phyloP scores from a whole-genome alignment of 352 stramenopile species.

The Discostella stelligera region DNA sequence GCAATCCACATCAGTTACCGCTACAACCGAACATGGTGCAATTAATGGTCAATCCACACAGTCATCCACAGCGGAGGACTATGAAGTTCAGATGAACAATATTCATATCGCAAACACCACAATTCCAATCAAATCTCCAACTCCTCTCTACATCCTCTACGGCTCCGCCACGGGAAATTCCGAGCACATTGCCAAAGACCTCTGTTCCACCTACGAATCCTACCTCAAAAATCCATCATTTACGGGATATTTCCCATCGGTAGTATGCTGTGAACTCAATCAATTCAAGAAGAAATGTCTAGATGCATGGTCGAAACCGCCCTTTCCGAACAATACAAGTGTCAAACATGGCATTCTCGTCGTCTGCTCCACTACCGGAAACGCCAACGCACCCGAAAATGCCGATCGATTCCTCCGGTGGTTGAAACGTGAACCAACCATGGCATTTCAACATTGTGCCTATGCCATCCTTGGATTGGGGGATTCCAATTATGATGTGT shows the following conservation, averaged over 20 bases:
- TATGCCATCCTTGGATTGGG: constrained; percentile 89
- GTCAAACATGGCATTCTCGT: constrained; percentile 78
- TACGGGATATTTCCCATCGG: constrained; percentile 40
- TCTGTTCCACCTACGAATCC: constrained; percentile 34
- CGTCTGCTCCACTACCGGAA: constrained; percentile 90
- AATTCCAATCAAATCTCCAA: constrained; percentile 24
- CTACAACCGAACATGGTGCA: background rate
- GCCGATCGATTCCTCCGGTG: constrained; percentile 89
- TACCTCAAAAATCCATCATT: constrained; percentile 24
- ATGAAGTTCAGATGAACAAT: background rate
- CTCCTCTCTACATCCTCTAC: constrained; percentile 59
- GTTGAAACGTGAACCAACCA: constrained; percentile 78
- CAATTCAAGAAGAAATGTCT: constrained; percentile 59
- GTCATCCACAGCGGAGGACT: background rate
- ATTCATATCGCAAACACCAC: background rate
- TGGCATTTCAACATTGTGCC: constrained; percentile 75
- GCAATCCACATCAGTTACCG: background rate
- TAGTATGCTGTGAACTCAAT: constrained; percentile 56
- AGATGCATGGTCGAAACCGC: constrained; percentile 24
- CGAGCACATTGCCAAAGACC: constrained; percentile 67
- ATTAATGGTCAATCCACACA: background rate
- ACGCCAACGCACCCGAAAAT: constrained; percentile 91
- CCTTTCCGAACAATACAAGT: background rate
- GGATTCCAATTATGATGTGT: constrained; percentile 95
- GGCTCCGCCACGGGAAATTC: constrained; percentile 63